Evolutionary conservation across 179 eudicot species (phyloP).

Genomic region (Amaranthus tricolor): DNA sequence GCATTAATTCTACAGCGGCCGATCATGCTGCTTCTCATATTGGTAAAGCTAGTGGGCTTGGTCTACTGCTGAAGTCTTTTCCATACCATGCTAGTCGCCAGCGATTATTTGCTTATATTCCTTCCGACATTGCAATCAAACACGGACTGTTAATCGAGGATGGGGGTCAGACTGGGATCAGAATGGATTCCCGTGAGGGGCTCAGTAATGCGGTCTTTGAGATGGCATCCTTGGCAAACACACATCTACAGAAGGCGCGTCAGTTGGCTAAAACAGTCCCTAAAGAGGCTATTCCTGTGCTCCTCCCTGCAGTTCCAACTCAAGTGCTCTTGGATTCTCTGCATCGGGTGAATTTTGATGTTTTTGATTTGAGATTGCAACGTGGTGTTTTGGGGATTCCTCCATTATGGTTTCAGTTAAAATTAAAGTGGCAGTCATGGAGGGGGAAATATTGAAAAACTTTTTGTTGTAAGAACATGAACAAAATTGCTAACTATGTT

Average conservation of each 20-base stretch:
- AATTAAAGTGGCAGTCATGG: slow-evolving; percentile 88
- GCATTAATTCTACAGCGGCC: slow-evolving; percentile 67
- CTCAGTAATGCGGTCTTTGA: slow-evolving; percentile 71
- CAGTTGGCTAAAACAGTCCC: slow-evolving; percentile 66
- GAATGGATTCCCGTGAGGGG: slow-evolving; percentile 57
- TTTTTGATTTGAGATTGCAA: slow-evolving; percentile 68
- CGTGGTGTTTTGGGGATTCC: slow-evolving; percentile 71
- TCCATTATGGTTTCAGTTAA: slow-evolving; percentile 82
- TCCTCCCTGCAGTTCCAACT: slow-evolving; percentile 83
- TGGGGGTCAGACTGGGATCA: slow-evolving; percentile 44
- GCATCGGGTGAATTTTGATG: slow-evolving; percentile 64
- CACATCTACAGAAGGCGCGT: slow-evolving; percentile 82
- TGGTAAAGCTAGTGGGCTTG: slow-evolving; percentile 86
- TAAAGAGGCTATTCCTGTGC: slow-evolving; percentile 63
- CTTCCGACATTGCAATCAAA: slow-evolving; percentile 65
- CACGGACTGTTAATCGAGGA: slow-evolving; percentile 54
- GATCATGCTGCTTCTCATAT: slow-evolving; percentile 95
- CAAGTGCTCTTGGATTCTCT: slow-evolving; percentile 71
- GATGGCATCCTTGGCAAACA: slow-evolving; percentile 81
- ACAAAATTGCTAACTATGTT: not conserved
- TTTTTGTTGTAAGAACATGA: slow-evolving; percentile 11
- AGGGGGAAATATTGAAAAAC: slow-evolving; percentile 55
- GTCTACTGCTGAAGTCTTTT: slow-evolving; percentile 66
- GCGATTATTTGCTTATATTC: slow-evolving; percentile 70
- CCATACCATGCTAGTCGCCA: slow-evolving; percentile 74